Evolutionary conservation across 75 land plant genomes (phyloP), one percentile per base, ranked within the genome.

Genomic region (Selaginella moellendorffii): DNA sequence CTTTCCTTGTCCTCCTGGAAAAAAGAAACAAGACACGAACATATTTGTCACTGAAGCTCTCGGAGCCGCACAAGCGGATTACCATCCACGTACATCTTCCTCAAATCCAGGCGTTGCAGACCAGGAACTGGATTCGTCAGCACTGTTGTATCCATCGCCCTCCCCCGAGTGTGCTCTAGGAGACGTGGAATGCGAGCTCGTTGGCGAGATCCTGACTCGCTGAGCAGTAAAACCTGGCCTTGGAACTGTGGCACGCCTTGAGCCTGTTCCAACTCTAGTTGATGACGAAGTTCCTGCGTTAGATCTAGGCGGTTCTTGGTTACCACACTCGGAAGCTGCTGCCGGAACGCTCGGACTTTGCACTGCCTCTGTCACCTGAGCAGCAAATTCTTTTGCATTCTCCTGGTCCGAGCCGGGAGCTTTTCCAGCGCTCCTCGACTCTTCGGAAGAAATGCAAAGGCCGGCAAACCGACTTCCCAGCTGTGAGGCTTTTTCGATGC

Each of bases 1-100:
- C 83, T 74, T 54, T 93, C 98, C 71, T 84, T 76, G 53, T 90
- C 98, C 26, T 30, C 71, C 74, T 71, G 74, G 19, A 62, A 18
- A 26, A 18, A 2, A 62, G 30, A 24, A 22, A 18, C 29, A 62
- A 36, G 10, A 36, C 46, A 36, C 46, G 14, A 5, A 36, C 46
- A 36, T 14, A 36, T 36, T 5, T 36, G 46, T 36, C 5, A 5
- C 10, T 36, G 46, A 36, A 36, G n/a, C 18, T 46, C 51, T 46
- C 51, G 14, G 10, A 46, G 18, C 10, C 18, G 18, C 18, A 46
- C 14, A 10, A 9, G 24, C 59, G 24, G 59, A 56, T 24, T 56
- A 56, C 24, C 24, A 25, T 56, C 59, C 59, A 36, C 59, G 25
- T 56, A 56, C 59, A 56, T 56, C 24, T 19, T 56, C 59, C 24